Base-by-base conservation (phyloP, 257 asterid species). In the Gardenia jasminoides region DNA sequence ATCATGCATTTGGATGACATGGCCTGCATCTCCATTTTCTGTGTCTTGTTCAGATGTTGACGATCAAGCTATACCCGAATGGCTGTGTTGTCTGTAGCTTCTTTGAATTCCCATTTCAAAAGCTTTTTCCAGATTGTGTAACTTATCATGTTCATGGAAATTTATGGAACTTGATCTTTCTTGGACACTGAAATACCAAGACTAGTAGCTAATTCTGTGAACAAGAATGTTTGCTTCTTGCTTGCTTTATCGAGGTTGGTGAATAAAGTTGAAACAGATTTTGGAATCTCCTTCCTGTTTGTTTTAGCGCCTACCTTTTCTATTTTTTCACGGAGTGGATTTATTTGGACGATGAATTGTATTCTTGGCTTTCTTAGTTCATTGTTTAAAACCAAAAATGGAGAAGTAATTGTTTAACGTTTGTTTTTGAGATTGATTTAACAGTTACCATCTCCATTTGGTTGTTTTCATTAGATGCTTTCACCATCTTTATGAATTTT, bases 1-100 rank as follows among this genome's bases (percentile, higher is more conserved):
- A 20, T 56, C 64, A 20, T 15, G 58, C 58, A 24, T 74, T 61
- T 74, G 20, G 78, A 33, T 74, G 39, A 75, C 26, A n/a, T 58
- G 54, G 67, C 30, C 22, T 36, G 67, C 54, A 17, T 24, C 11
- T 5, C 52, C 26, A 56, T 33, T 56, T 10, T 10, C 39, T 39
- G 22, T 74, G 41, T 36, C 54, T 52, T 61, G 54, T 73, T 22
- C 46, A 16, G 62, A 41, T 48, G 76, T n/a, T 46, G 17, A 15
- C 17, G 58, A 24, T 71, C 3, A 2, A 16, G 26, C 76, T 3
- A 16, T 47, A 48, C 44, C 65, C 2, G 66, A 59, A 15, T 72
- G 77, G 31, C 10, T 56, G 1, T 56, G 30, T 74, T 33, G 47
- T 74, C 36, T 20, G 13, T 6, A 3, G 13, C 65, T 50, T 52